phyloP scores from a whole-genome alignment of 805 yeast species.

The Candida awuae region DNA sequence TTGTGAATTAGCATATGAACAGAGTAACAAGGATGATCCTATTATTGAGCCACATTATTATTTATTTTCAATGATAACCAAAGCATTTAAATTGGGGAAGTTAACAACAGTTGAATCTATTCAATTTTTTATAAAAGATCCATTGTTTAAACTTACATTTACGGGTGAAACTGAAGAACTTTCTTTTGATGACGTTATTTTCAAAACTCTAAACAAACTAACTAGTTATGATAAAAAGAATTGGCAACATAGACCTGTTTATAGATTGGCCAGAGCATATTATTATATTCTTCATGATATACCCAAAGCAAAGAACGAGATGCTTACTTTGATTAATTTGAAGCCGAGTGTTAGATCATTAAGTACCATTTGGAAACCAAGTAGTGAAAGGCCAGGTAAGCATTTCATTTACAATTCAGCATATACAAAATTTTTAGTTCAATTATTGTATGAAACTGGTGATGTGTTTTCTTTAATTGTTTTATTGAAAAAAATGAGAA shows the following conservation, averaged over 20 bases:
- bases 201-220: constrained; percentile 41
- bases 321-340: constrained; percentile 54
- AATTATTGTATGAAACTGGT: constrained; percentile 41
- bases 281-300: constrained; percentile 46
- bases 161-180: not conserved
- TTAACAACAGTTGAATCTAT: constrained; percentile 34
- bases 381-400: constrained; percentile 83
- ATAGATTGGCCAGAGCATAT: constrained; percentile 56
- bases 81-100: constrained; percentile 36
- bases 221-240: constrained; percentile 62
- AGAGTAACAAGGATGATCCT: constrained; percentile 40
- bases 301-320: constrained; percentile 51
- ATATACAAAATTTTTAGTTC: constrained; percentile 58
- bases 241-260: constrained; percentile 88
- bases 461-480: constrained; percentile 54
- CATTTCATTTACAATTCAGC: constrained; percentile 73
- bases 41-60: constrained; percentile 75
- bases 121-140: constrained; percentile 32
- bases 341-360: constrained; percentile 64
- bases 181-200: constrained; percentile 33
- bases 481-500: constrained; percentile 66
- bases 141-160: constrained; percentile 17
- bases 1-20: constrained; percentile 33
- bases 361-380: constrained; percentile 90
- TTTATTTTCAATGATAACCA: constrained; percentile 49